A percentile compares a stretch with the other conserved stretches of the same genome.
Conservation (phyloP, 768 basidiomycete genomes). For the Tylopilus balloui region DNA sequence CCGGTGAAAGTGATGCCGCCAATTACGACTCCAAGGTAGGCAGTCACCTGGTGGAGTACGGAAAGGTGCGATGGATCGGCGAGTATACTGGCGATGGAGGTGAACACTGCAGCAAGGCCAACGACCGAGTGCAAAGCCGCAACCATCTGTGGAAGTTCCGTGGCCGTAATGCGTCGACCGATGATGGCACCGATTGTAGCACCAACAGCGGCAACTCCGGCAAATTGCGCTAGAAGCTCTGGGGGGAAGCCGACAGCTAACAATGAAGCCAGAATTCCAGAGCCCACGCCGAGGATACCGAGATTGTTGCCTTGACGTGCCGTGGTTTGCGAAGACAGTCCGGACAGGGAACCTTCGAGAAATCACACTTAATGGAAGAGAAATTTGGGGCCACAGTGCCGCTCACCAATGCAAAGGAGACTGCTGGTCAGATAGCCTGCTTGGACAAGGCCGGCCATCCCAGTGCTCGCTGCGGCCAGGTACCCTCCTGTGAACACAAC, state of each 20-base stretch:
- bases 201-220: slow-evolving; percentile 70
- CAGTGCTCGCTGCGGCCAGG: slow-evolving; percentile 75
- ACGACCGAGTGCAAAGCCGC: slow-evolving; percentile 85
- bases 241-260: slow-evolving; percentile 79
- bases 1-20: slow-evolving; percentile 89
- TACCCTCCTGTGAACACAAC: slow-evolving; percentile 81
- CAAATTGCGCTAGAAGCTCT: slow-evolving; percentile 74
- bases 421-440: slow-evolving; percentile 85
- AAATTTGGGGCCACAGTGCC: background rate
- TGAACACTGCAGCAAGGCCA: slow-evolving; percentile 84
- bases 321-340: slow-evolving; percentile 73
- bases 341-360: slow-evolving; percentile 65
- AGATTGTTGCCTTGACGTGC: slow-evolving; percentile 85
- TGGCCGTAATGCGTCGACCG: slow-evolving; percentile 80
- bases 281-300: slow-evolving; percentile 81
- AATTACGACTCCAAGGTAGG: slow-evolving; percentile 82
- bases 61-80: slow-evolving; percentile 64
- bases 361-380: background rate
- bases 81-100: slow-evolving; percentile 78
- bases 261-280: slow-evolving; percentile 76
- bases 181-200: slow-evolving; percentile 65
- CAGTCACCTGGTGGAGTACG: slow-evolving; percentile 73
- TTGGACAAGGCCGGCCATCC: slow-evolving; percentile 82
- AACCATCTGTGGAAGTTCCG: slow-evolving; percentile 83
- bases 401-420: slow-evolving; percentile 75